These are phyloP conservation scores for Heterobasidion annosum DNA, from an alignment of 1,284 basidiomycete species.

Conservation along the genomic window DNA sequence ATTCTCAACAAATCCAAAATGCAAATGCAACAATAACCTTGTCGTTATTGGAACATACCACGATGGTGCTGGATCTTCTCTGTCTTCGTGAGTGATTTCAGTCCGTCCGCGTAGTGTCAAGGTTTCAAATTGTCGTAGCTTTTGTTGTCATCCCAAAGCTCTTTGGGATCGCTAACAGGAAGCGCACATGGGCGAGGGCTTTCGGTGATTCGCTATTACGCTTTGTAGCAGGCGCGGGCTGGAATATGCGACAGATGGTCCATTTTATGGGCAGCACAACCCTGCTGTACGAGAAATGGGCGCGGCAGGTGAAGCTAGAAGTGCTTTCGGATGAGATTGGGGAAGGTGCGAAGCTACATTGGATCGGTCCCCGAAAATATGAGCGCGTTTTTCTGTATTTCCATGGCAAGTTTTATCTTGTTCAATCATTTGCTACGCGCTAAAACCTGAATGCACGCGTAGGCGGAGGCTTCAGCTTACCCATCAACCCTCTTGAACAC, in stretches of 20 bases:
- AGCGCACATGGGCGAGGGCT: neutral
- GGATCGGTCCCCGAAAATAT: neutral
- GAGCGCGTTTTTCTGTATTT: constrained; percentile 3
- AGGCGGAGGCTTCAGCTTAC: constrained; percentile 1
- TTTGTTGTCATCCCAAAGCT: neutral
- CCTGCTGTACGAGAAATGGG: constrained; percentile 2
- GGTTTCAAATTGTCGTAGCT: neutral
- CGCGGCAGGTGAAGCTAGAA: neutral
- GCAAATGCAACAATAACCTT: too few species aligned
- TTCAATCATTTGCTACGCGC: neutral
- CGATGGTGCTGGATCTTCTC: too few species aligned
- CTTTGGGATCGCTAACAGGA: neutral
- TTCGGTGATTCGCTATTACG: neutral
- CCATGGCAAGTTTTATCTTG: constrained; percentile 1
- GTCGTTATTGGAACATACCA: too few species aligned
- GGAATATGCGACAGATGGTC: neutral
- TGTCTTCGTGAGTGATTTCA: too few species aligned
- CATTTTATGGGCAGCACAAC: neutral
- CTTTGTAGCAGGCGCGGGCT: neutral
- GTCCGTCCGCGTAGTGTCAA: too few species aligned
- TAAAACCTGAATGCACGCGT: neutral
- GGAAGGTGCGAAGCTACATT: neutral
- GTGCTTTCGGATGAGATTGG: neutral
- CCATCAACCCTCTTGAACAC: neutral
- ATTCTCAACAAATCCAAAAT: too few species aligned